Base-by-base conservation (phyloP, 257 asterid species). In the Plantago major region DNA sequence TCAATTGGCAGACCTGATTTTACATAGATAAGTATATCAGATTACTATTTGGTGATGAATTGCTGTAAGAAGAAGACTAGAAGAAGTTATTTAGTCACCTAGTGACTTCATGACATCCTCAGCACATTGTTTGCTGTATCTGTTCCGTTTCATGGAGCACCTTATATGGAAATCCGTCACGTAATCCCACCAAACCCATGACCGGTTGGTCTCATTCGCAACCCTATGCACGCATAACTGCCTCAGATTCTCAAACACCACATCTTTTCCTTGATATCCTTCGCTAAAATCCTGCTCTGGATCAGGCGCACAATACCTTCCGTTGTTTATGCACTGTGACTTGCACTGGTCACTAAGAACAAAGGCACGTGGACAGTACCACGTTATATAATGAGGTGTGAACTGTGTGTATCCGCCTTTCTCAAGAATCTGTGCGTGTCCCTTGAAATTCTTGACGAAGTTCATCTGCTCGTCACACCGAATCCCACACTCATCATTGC, bases 121-220 rank as follows among this genome's bases (percentile, higher is more conserved):
- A 1, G 93, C 81, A 70, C 93, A 84, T 62, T 75, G 83, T 64
- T 79, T 79, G 7, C 67, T 79, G 64, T 79, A 84, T 72, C 73
- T 84, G 44, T 73, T 77, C 54, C 82, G 74, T 55, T 71, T 84
- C 93, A 84, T 84, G 0, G 89, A 86, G 58, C 93, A 84, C 10
- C 89, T 74, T 16, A 84, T 73, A 0, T 86, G 71, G 66, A 84
- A 84, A 60, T 84, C 86, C 3, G 89, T 82, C 11, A 79, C 93
- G 66, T 81, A 84, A 64, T 84, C 89, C 93, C 93, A 84, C 93
- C 93, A 84, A 33, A 72, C 81, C 93, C 93, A 84, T 2, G 93
- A 84, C 67, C 68, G 79, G 8, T 89, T 81, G 45, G 52, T 73
- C 18, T 79, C 82, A 63, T 79, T 82, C 0, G 93, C 86, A 15